phyloP scores from a whole-genome alignment of 805 yeast species.

The Nakazawaea holstii region DNA sequence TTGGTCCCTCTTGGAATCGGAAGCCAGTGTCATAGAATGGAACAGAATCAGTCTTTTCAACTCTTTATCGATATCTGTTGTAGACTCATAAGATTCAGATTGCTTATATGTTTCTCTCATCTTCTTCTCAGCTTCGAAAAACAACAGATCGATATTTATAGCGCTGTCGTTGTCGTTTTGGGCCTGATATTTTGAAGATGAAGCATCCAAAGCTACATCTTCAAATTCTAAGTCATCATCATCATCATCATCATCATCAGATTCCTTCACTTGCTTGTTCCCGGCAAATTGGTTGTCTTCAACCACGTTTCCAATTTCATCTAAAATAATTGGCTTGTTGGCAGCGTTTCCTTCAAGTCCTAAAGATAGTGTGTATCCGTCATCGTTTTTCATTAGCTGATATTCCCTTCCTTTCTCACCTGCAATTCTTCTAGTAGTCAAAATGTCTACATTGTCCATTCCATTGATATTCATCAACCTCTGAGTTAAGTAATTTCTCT shows the following conservation, averaged over 20 bases:
- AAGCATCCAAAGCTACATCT: slow-evolving; percentile 48
- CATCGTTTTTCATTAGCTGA: slow-evolving; percentile 65
- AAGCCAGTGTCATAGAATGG: background rate
- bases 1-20: background rate
- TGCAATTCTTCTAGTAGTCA: slow-evolving; percentile 58
- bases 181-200: slow-evolving; percentile 17
- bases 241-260: slow-evolving; percentile 22
- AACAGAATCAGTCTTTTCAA: slow-evolving; percentile 14
- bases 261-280: background rate
- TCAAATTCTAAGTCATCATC: slow-evolving; percentile 61
- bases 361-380: slow-evolving; percentile 80
- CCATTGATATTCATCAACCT: slow-evolving; percentile 80
- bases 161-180: background rate
- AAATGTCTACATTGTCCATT: slow-evolving; percentile 47
- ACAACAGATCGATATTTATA: slow-evolving; percentile 21
- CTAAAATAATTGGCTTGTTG: slow-evolving; percentile 46
- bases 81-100: slow-evolving; percentile 7
- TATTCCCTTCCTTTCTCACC: slow-evolving; percentile 80
- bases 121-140: slow-evolving; percentile 14
- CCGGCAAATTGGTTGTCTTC: slow-evolving; percentile 1
- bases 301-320: slow-evolving; percentile 19
- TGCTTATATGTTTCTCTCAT: slow-evolving; percentile 5
- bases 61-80: slow-evolving; percentile 16
- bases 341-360: slow-evolving; percentile 34
- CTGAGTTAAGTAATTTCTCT: slow-evolving; percentile 87